phyloP scores from a whole-genome alignment of 495 filamentous ascomycete genomes.

The Aspergillus ellipticus region DNA sequence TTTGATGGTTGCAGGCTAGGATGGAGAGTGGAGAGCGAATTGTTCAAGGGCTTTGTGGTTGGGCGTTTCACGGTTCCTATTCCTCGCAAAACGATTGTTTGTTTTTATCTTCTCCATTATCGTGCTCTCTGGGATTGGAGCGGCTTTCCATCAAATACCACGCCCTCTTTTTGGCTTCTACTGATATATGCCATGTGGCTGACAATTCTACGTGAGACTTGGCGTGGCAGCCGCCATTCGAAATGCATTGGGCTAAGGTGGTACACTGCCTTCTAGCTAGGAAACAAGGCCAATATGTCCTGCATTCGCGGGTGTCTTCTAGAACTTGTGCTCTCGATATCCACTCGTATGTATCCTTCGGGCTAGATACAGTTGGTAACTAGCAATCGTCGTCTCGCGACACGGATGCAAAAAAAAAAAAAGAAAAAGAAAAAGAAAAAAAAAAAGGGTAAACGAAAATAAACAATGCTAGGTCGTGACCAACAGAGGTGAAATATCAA shows the following conservation, averaged over 20 bases:
- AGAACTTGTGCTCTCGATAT: slow-evolving; percentile 11
- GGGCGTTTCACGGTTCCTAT: slow-evolving; percentile 10
- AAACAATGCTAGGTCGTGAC: slow-evolving; percentile 30
- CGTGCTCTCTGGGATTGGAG: not conserved
- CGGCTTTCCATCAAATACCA: not conserved
- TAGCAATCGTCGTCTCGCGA: slow-evolving; percentile 25
- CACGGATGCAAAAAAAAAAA: slow-evolving; percentile 24
- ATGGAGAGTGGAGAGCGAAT: not conserved
- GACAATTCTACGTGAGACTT: not conserved
- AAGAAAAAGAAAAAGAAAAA: slow-evolving; percentile 22
- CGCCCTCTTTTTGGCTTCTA: not conserved
- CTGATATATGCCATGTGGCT: not conserved
- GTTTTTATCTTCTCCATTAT: not conserved
- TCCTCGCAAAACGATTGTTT: not conserved
- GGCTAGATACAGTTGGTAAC: slow-evolving; percentile 17
- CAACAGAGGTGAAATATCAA: slow-evolving; percentile 32
- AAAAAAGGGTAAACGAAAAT: slow-evolving; percentile 17
- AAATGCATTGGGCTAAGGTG: not conserved
- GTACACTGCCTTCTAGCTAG: not conserved
- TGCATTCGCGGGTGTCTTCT: slow-evolving; percentile 17
- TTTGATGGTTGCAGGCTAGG: slow-evolving; percentile 7
- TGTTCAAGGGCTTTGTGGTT: not conserved
- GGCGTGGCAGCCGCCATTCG: not conserved
- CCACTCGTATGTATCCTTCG: slow-evolving; percentile 12
- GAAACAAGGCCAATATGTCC: slow-evolving; percentile 6